Conservation (phyloP, 345 rosid genomes). For the Populus ilicifolia region DNA sequence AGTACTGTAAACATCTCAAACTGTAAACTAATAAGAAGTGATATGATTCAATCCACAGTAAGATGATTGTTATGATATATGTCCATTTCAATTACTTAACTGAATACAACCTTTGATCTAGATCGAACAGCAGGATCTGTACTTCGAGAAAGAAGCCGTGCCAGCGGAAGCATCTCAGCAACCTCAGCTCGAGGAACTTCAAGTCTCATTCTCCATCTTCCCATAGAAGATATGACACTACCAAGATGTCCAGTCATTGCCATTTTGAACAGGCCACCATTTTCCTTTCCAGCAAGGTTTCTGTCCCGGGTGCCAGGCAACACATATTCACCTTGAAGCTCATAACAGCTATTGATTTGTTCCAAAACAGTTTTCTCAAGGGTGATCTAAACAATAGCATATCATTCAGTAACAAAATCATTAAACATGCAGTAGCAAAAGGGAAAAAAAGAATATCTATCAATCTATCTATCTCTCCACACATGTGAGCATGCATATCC, state of each 20-base stretch:
- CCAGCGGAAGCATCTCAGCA: conserved; percentile 99
- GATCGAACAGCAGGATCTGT: conserved; percentile 95
- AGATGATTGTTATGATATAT: conserved; percentile 3
- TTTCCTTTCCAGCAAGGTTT: conserved; percentile 61
- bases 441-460: background rate
- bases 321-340: conserved; percentile 99
- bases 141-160: conserved; percentile 94
- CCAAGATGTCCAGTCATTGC: conserved; percentile 93
- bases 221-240: conserved; percentile 95
- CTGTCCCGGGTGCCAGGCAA: conserved; percentile 92
- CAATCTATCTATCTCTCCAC: background rate
- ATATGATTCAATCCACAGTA: background rate
- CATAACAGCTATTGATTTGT: conserved; percentile 84
- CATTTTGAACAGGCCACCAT: conserved; percentile 73
- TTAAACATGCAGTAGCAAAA: conserved; percentile 2
- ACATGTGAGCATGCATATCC: background rate
- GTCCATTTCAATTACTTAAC: conserved; percentile 15
- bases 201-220: conserved; percentile 99
- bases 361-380: conserved; percentile 90
- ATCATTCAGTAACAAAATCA: conserved; percentile 14
- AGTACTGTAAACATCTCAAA: background rate
- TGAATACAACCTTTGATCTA: conserved; percentile 75
- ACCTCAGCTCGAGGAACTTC: conserved; percentile 98
- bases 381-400: conserved; percentile 53
- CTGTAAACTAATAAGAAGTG: conserved; percentile 1